phyloP scores from a whole-genome alignment of 768 basidiomycete genomes.

The Boletus sensibilis region DNA sequence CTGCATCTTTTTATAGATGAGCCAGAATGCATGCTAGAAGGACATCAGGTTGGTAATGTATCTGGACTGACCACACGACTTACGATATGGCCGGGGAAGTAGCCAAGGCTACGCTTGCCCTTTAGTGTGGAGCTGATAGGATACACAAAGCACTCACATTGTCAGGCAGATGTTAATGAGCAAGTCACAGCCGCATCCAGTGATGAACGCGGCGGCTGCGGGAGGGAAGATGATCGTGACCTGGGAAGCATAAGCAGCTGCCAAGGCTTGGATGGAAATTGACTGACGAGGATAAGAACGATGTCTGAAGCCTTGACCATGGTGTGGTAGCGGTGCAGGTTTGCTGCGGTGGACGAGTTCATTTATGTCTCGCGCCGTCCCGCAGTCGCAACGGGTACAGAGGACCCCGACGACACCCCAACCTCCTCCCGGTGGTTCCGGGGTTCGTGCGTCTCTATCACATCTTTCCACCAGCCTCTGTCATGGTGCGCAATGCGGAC shows the following conservation, averaged over 20 bases:
- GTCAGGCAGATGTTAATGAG: constrained; percentile 83
- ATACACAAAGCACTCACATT: constrained; percentile 45
- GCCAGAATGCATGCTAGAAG: constrained; percentile 76
- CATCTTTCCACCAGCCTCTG: constrained; percentile 6
- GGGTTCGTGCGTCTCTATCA: constrained; percentile 9
- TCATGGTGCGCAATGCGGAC: constrained; percentile 21
- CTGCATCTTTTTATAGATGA: constrained; percentile 88
- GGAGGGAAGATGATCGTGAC: constrained; percentile 81
- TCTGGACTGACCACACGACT: constrained; percentile 13
- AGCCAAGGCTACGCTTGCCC: constrained; percentile 56
- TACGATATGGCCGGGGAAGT: constrained; percentile 63
- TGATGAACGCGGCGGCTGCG: constrained; percentile 71
- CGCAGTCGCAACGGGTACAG: constrained; percentile 16
- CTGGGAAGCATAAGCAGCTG: constrained; percentile 34
- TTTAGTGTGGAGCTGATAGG: constrained; percentile 2
- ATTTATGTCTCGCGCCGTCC: not conserved
- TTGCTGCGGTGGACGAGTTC: not conserved
- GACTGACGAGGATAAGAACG: constrained; percentile 70
- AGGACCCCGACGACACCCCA: constrained; percentile 22
- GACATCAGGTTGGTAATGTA: not conserved
- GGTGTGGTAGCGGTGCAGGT: constrained; percentile 1
- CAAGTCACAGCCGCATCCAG: constrained; percentile 84
- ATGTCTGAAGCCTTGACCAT: constrained; percentile 69
- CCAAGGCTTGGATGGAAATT: not conserved
- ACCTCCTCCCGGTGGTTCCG: constrained; percentile 6